Evolutionary conservation across 140 eudicot species (phyloP).

Genomic region (Bidens hawaiensis): DNA sequence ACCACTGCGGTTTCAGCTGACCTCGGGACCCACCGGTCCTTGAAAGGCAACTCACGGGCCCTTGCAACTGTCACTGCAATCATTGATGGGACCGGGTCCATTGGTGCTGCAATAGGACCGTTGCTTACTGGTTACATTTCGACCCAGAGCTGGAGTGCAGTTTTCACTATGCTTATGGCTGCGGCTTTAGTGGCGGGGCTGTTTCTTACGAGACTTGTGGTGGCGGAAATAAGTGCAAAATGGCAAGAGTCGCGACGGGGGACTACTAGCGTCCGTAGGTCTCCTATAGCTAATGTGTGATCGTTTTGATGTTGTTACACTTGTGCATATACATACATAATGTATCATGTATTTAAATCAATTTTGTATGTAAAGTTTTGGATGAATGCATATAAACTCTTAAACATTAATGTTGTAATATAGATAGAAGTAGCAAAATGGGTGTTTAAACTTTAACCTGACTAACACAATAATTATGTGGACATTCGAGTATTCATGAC

Average conservation of each 20-base stretch:
- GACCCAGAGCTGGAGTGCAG: slow-evolving; percentile 73
- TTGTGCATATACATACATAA: slow-evolving; percentile 21
- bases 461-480: background rate
- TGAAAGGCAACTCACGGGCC: slow-evolving; percentile 78
- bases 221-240: slow-evolving; percentile 66
- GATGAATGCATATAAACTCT: slow-evolving; percentile 7
- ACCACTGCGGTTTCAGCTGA: slow-evolving; percentile 97
- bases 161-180: slow-evolving; percentile 81
- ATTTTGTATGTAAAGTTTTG: slow-evolving; percentile 19
- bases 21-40: slow-evolving; percentile 83
- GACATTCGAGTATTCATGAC: no score
- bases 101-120: slow-evolving; percentile 97
- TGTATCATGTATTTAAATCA: slow-evolving; percentile 4
- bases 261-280: slow-evolving; percentile 13
- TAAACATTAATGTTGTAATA: background rate
- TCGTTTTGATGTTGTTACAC: background rate
- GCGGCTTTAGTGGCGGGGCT: slow-evolving; percentile 80
- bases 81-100: slow-evolving; percentile 92
- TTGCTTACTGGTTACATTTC: slow-evolving; percentile 89
- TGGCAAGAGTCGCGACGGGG: slow-evolving; percentile 35
- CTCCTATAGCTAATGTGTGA: slow-evolving; percentile 45
- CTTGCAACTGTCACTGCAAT: slow-evolving; percentile 91
- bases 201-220: slow-evolving; percentile 80
- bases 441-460: background rate
- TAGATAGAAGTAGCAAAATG: background rate